phyloP scores from a whole-genome alignment of 1,284 basidiomycete species.

The Naganishia cerealis region DNA sequence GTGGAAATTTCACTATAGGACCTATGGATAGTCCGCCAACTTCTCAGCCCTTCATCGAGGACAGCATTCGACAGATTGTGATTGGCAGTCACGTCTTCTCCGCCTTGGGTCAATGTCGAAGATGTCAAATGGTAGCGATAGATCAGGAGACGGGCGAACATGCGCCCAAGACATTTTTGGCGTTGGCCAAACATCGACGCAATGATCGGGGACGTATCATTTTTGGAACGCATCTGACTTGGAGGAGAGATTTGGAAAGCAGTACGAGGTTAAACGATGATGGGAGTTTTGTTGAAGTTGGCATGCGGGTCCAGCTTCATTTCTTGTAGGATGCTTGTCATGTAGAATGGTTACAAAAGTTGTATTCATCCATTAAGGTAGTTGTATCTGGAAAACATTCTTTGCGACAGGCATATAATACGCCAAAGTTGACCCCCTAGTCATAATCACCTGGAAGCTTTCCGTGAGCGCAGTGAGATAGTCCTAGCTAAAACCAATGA shows the following conservation, averaged over 20 bases:
- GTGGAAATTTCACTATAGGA: constrained; percentile 32
- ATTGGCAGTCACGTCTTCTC: constrained; percentile 31
- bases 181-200: constrained; percentile 28
- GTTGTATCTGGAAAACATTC: constrained; percentile 6
- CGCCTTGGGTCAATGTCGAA: constrained; percentile 29
- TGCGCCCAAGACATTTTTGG: constrained; percentile 26
- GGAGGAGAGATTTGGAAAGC: constrained; percentile 9
- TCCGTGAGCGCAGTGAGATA: no score
- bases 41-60: constrained; percentile 24
- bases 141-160: constrained; percentile 32
- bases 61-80: constrained; percentile 8
- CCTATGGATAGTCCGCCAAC: background rate
- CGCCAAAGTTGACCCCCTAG: no score
- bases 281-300: constrained; percentile 13
- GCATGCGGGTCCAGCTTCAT: constrained; percentile 19
- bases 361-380: background rate
- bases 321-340: background rate
- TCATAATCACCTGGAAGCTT: no score
- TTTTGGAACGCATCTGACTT: constrained; percentile 34
- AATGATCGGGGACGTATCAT: constrained; percentile 30
- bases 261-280: background rate
- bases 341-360: background rate
- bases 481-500: no score
- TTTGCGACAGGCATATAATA: no score
- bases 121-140: constrained; percentile 34